Base-by-base conservation (phyloP, 106 monocot genomes). In the Chionographis japonica region DNA sequence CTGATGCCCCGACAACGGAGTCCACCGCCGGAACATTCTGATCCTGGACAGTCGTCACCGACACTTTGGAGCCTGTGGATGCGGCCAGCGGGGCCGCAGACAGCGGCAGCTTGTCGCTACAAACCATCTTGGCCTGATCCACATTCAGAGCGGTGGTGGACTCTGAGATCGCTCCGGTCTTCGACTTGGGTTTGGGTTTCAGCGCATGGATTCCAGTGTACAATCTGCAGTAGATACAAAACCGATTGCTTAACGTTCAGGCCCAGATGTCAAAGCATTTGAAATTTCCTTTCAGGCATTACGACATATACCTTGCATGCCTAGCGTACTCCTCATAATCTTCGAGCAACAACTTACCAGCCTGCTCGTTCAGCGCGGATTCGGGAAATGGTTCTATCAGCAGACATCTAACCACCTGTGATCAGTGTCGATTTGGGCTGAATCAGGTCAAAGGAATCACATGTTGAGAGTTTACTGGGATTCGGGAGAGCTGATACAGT, bases 331-430 rank as follows among this genome's bases (percentile, higher is more conserved):
- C 89, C 39, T 92, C 84, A 19, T 97, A 92, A 56, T 92, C 75
- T 61, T 97, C 92, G 9, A 92, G 92, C 68, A 97, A 63, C 86
- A 97, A 80, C 61, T 97, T 97, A 13, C 95, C 95, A 56, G 92
- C 92, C 70, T 97, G 95, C 50, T 97, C 95, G 72, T 97, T 97
- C 40, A 97, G 82, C 13, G 92, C 89, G 18, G 95, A 92, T 68
- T 97, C 95, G 3, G 95, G 92, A 69, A 97, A 97, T 12, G 92
- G 95, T 77, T 97, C 92, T 60, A 97, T 97, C 64, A 97, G 73
- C 27, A 97, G 78, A 73, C 95, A 97, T 71, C 95, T 83, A 8
- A 97, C 82, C 8, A 97, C 95, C 95, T 97, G 75, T 62, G 14
- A 27, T 38, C 15, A 67, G n/a, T 50, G 50, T 18, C 38, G 63